Evolutionary conservation across 805 yeast genomes (phyloP).

Genomic region (Zygoascus biomembranicola): DNA sequence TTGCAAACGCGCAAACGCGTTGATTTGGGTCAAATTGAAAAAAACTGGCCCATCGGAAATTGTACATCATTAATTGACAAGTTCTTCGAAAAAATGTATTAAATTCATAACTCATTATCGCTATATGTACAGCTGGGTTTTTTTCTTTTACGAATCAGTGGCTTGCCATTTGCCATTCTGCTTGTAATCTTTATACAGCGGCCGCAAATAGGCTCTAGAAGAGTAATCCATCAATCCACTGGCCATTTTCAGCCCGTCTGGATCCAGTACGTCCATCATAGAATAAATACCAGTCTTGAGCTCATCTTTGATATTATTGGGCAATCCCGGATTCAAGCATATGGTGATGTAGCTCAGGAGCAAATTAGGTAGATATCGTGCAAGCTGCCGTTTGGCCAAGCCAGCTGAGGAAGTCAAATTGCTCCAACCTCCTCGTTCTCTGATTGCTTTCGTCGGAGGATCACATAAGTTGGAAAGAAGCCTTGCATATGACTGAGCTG

Average conservation of each 20-base stretch:
- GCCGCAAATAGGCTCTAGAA: constrained; percentile 59
- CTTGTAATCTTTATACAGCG: constrained; percentile 63
- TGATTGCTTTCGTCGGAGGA: constrained; percentile 39
- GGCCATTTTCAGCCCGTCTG: constrained; percentile 52
- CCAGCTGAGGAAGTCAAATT: constrained; percentile 48
- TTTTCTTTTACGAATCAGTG: constrained; percentile 25
- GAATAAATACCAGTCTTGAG: constrained; percentile 50
- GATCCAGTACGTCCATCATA: constrained; percentile 62
- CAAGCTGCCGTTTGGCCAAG: constrained; percentile 47
- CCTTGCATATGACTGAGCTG: constrained; percentile 46
- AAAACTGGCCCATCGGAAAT: no score
- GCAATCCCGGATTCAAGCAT: constrained; percentile 43
- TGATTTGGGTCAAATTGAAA: background rate
- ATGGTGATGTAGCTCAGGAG: constrained; percentile 50
- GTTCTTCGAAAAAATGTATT: background rate
- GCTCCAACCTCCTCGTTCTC: constrained; percentile 26
- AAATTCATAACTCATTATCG: background rate
- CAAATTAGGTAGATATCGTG: constrained; percentile 55
- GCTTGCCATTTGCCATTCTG: constrained; percentile 78
- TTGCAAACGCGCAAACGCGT: background rate
- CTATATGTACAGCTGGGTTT: background rate
- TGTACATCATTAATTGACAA: background rate
- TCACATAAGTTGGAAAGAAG: constrained; percentile 64
- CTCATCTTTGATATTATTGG: constrained; percentile 37
- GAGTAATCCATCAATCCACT: constrained; percentile 60